phyloP scores from a whole-genome alignment of 1,139 yeast species.

The Lodderomyces elongisporus region DNA sequence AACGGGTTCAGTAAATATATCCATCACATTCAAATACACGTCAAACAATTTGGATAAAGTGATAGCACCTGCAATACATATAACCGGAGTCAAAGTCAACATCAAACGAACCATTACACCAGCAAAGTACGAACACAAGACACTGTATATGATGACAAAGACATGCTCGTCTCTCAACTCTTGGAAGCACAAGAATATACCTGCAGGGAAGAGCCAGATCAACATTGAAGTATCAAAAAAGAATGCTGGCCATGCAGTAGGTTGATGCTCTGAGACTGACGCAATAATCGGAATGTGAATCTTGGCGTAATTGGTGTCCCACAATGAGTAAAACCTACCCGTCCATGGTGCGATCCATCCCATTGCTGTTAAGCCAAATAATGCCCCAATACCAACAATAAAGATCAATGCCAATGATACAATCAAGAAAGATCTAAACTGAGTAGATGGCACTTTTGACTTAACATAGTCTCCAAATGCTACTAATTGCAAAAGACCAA shows the following conservation, averaged over 20 bases:
- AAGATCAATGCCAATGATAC: slow-evolving; percentile 55
- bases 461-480: slow-evolving; percentile 82
- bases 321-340: slow-evolving; percentile 94
- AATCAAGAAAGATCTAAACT: slow-evolving; percentile 68
- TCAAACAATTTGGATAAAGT: slow-evolving; percentile 84
- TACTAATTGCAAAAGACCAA: slow-evolving; percentile 88
- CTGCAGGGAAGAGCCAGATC: slow-evolving; percentile 98
- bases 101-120: slow-evolving; percentile 99
- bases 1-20: slow-evolving; percentile 23
- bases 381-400: slow-evolving; percentile 60
- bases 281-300: slow-evolving; percentile 98
- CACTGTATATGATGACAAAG: slow-evolving; percentile 84
- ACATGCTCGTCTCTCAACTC: slow-evolving; percentile 90
- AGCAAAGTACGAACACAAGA: slow-evolving; percentile 92
- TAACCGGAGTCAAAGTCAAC: slow-evolving; percentile 93
- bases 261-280: slow-evolving; percentile 98
- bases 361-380: slow-evolving; percentile 75
- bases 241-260: slow-evolving; percentile 99
- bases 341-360: slow-evolving; percentile 99
- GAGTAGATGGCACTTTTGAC: slow-evolving; percentile 64
- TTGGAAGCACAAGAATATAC: slow-evolving; percentile 84
- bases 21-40: slow-evolving; percentile 68
- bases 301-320: slow-evolving; percentile 98
- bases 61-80: slow-evolving; percentile 86
- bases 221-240: slow-evolving; percentile 90